Evolutionary conservation across 2,329 filamentous ascomycete species (phyloP).

Genomic region (Graphilbum sp.): DNA sequence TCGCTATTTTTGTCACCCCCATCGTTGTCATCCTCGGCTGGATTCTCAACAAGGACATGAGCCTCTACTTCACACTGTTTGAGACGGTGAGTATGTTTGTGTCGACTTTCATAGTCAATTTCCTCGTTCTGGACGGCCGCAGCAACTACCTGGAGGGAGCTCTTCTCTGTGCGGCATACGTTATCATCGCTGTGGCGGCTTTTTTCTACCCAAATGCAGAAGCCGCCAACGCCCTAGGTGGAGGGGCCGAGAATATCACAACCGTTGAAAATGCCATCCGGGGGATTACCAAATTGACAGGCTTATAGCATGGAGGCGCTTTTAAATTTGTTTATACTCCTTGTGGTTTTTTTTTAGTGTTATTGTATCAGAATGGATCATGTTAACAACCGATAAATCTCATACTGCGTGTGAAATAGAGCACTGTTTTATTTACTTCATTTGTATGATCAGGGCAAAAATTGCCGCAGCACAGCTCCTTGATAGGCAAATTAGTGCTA

Average conservation of each 20-base stretch:
- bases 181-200: slow-evolving; percentile 14
- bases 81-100: slow-evolving; percentile 60
- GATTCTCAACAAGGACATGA: slow-evolving; percentile 36
- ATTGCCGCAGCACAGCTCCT: too few relatives aligned
- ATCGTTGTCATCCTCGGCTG: slow-evolving; percentile 43
- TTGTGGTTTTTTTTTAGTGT: too few relatives aligned
- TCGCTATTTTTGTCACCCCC: slow-evolving; percentile 43
- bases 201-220: slow-evolving; percentile 12
- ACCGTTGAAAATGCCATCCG: not conserved
- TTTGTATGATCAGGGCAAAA: too few relatives aligned
- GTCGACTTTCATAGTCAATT: slow-evolving; percentile 55
- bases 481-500: too few relatives aligned
- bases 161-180: slow-evolving; percentile 14
- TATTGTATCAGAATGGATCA: too few relatives aligned
- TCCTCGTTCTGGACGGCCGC: slow-evolving; percentile 57
- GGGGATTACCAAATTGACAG: not conserved
- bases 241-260: slow-evolving; percentile 3
- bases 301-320: too few relatives aligned
- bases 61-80: slow-evolving; percentile 59
- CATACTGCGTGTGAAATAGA: too few relatives aligned
- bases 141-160: slow-evolving; percentile 42
- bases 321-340: too few relatives aligned
- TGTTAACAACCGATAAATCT: too few relatives aligned
- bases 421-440: too few relatives aligned
- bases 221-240: slow-evolving; percentile 10